phyloP scores from a whole-genome alignment of 345 rosid species.

The Chamaenerion angustifolium region DNA sequence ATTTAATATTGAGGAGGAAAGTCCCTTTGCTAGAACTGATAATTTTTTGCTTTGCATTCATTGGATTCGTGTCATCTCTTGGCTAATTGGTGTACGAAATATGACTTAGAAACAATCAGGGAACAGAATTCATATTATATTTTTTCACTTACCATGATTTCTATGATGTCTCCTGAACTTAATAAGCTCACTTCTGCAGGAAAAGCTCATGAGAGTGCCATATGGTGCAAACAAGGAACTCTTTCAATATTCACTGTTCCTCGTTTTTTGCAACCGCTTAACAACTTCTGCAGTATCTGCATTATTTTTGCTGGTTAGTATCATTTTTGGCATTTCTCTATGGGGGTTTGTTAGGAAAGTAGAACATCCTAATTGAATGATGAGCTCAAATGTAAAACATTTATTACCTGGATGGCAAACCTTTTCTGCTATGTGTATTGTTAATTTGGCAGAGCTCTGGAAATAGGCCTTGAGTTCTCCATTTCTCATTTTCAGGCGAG shows the following conservation, averaged over 20 bases:
- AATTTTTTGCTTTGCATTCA: no score
- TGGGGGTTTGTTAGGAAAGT: not conserved
- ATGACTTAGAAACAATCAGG: not conserved
- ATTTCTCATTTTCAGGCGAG: conserved; percentile 38
- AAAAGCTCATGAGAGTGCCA: conserved; percentile 86
- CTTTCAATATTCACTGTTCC: conserved; percentile 72
- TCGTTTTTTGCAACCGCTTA: conserved; percentile 87
- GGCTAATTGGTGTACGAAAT: no score
- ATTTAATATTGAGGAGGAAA: no score
- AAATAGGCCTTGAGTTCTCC: no score
- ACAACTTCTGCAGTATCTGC: conserved; percentile 87
- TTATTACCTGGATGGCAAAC: not conserved
- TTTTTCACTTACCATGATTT: no score
- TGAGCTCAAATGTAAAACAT: not conserved
- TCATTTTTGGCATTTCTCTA: not conserved
- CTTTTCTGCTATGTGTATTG: no score
- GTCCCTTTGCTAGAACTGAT: no score
- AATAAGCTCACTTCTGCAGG: conserved; percentile 29
- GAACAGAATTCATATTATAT: no score
- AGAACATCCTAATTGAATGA: not conserved
- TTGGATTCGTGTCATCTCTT: not conserved
- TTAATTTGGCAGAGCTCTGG: no score
- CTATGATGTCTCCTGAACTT: conserved; percentile 3
- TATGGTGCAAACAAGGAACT: conserved; percentile 74
- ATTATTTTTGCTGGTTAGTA: conserved; percentile 43